Conservation (phyloP, 305 asterid genomes). For the Fraxinus velutina region DNA sequence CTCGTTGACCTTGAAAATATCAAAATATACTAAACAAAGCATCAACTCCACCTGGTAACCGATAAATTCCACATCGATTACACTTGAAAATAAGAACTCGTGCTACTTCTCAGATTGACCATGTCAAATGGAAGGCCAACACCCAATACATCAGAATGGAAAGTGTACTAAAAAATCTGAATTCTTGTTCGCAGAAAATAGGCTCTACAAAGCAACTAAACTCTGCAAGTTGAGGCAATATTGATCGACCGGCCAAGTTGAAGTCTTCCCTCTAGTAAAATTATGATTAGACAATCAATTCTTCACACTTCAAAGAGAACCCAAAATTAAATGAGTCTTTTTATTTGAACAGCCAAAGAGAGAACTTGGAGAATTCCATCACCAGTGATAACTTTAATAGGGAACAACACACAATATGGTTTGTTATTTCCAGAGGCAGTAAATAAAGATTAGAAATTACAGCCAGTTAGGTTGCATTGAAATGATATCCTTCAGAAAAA, state of each 20-base stretch:
- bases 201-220: background rate
- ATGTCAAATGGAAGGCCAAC: background rate
- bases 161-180: background rate
- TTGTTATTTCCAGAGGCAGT: slow-evolving; percentile 6
- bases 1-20: background rate
- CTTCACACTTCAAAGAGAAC: background rate
- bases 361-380: background rate
- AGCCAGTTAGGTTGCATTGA: slow-evolving; percentile 5
- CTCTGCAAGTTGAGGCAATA: background rate
- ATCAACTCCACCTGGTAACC: background rate
- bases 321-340: background rate
- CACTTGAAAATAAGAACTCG: background rate
- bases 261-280: background rate
- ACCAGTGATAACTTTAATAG: background rate
- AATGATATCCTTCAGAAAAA: slow-evolving; percentile 3
- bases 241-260: background rate
- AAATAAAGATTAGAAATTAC: slow-evolving; percentile 18
- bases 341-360: background rate
- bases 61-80: background rate
- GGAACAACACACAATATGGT: background rate
- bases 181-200: background rate
- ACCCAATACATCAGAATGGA: background rate
- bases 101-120: background rate
- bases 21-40: background rate
- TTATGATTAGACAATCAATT: background rate